Percentiles rank a stretch among this genome's conserved stretches.
phyloP scores from a whole-genome alignment of 139 green algal genomes.

The Volvox reticuliferus region DNA sequence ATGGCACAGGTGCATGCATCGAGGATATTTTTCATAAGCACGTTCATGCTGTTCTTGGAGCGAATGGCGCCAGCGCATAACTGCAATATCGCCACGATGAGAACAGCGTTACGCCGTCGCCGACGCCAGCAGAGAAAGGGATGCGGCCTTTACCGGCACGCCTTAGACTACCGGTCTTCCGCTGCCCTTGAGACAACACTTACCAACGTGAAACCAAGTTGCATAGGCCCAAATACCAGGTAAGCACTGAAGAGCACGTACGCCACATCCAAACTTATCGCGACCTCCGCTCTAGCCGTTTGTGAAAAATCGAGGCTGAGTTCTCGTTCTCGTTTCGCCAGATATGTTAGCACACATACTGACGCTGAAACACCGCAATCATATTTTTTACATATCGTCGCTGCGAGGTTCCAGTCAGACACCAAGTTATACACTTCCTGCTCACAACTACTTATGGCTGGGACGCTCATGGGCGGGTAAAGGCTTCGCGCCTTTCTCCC shows the following conservation, averaged over 20 bases:
- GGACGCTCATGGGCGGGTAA: no score
- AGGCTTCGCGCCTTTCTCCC: no score
- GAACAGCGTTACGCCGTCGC: not conserved
- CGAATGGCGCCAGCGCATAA: constrained; percentile 83
- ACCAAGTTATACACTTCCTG: not conserved
- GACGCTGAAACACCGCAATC: constrained; percentile 15
- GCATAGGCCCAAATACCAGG: constrained; percentile 37
- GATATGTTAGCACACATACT: not conserved
- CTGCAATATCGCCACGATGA: constrained; percentile 11
- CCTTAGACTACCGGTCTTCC: not conserved
- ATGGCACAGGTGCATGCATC: constrained; percentile 76
- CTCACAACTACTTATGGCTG: no score
- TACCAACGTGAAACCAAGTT: constrained; percentile 44
- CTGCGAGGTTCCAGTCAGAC: not conserved
- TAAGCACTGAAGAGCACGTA: constrained; percentile 34
- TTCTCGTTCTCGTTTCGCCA: not conserved
- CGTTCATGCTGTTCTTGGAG: constrained; percentile 88
- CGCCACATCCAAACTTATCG: constrained; percentile 9
- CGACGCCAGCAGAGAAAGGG: not conserved
- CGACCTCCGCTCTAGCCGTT: not conserved
- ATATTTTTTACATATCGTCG: not conserved
- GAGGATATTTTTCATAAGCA: constrained; percentile 85
- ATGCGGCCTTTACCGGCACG: not conserved
- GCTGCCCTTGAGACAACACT: not conserved
- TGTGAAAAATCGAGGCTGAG: not conserved